Base-by-base conservation (phyloP, 345 rosid genomes). In the Eucalyptus decipiens region DNA sequence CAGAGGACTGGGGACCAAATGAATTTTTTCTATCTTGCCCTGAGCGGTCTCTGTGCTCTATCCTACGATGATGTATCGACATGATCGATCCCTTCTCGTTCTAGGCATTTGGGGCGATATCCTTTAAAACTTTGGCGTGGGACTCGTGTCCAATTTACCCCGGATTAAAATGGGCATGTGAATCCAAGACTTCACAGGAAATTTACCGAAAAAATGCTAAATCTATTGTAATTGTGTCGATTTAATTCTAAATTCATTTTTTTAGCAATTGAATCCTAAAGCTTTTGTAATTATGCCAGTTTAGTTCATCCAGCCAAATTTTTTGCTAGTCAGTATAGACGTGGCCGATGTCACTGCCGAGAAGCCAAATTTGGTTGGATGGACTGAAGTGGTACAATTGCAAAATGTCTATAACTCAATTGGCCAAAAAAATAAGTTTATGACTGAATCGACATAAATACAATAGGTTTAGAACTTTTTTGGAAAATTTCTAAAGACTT, bases 341-440 rank as follows among this genome's bases (percentile, higher is more conserved):
- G n/a, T n/a, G n/a, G n/a, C n/a, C n/a, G n/a, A n/a, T n/a, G n/a
- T n/a, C 58, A 52, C 0, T 52, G 2, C 5, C 0, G 0, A 19
- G 2, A 0, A 0, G 5, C 26, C 21, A 52, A 19, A 52, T 19
- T 52, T 52, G 24, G 26, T 52, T 21, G 24, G 11, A 52, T 21
- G 5, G 0, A 0, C 0, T 8, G 5, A 52, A 52, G 0, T 2
- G 0, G 4, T 26, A 19, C 1, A 21, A 8, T 0, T 8, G 2
- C 5, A 52, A 52, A 52, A 8, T 0, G 0, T 52, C 19, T 52
- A 52, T 52, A 1, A 21, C 26, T 52, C 26, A 21, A 8, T 52
- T 52, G 5, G 1, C 11, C 0, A 52, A 52, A 52, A 48, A 50
- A 52, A 52, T 1, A 52, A 52, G 1, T 19, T 52, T 21, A 52